Evolutionary conservation across 2,329 filamentous ascomycete species (phyloP), one percentile per base, ranked within the genome.

Genomic region (Xylariaceae sp.): DNA sequence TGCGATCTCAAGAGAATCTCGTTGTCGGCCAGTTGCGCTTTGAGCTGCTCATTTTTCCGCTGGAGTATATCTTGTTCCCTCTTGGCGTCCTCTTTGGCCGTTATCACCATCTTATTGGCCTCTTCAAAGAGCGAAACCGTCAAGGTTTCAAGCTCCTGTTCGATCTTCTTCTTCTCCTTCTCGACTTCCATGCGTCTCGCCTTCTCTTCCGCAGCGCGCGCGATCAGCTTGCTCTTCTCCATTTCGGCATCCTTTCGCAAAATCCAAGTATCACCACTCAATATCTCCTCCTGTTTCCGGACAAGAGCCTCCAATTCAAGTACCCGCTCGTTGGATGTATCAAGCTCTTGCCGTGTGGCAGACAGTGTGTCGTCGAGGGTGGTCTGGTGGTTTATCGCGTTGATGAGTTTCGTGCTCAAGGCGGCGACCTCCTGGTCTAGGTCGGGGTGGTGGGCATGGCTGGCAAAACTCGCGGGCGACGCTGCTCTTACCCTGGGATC

Each of bases 101-200:
- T 86, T 47, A 93, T 90, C 55, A 99, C 94, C 93, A 99, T 97
- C 80, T 89, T 92, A 77, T 99, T 97, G 53, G 94, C 94, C 78
- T 99, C 93, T 72, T 97, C 92, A 64, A 99, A 99, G n/a, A 99
- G 81, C 34, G 91, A 92, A 1, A 91, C 87, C 0, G 94, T 97
- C 64, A 99, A 75, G 55, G 86, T 90, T 75, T 97, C 94, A 51
- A 99, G 78, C 74, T 99, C 94, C 66, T 89, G 87, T 73, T 99
- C 94, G 35, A 97, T 96, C 64, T 87, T 87, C 73, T 88, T 90
- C 78, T 94, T 96, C 58, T 90, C 89, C 72, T 84, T 86, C 70
- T 92, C 88, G 9, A 83, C 83, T 51, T 86, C 82, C 6, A 78
- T 73, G n/a, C 88, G 83, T 65, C 84, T 79, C 53, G 77, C 81